phyloP scores from a whole-genome alignment of 2,329 filamentous ascomycete genomes.

The Periconia digitata region DNA sequence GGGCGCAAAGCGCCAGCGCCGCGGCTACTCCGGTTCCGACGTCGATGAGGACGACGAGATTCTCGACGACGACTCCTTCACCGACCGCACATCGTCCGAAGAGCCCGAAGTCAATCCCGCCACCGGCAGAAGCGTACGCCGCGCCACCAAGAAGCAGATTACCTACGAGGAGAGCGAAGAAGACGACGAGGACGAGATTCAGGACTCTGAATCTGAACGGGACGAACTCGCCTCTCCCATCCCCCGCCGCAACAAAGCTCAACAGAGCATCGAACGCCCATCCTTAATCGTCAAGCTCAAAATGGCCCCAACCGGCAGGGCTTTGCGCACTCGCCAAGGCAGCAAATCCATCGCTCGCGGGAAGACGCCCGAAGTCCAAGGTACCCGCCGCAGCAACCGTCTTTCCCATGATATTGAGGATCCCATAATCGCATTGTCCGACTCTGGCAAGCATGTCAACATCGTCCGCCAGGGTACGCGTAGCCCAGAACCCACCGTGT shows the following conservation, averaged over 20 bases:
- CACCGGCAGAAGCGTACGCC: conserved; percentile 58
- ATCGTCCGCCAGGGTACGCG: conserved; percentile 57
- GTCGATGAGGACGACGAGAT: conserved; percentile 52
- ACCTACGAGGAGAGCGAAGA: conserved; percentile 59
- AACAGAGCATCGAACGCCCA: conserved; percentile 33
- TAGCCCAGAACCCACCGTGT: conserved; percentile 51
- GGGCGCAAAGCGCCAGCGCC: conserved; percentile 36
- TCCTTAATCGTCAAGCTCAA: conserved; percentile 47
- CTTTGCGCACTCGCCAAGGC: conserved; percentile 43
- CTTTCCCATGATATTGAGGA: conserved; percentile 60
- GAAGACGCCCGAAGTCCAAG: conserved; percentile 39
- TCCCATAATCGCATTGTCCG: conserved; percentile 59
- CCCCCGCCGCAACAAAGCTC: conserved; percentile 17
- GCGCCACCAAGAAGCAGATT: conserved; percentile 56
- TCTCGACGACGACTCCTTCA: conserved; percentile 48
- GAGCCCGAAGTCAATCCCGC: conserved; percentile 57
- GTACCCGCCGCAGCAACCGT: conserved; percentile 59
- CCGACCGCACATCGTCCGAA: conserved; percentile 43
- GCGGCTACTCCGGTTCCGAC: conserved; percentile 37
- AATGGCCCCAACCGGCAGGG: conserved; percentile 32
- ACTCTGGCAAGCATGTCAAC: conserved; percentile 60
- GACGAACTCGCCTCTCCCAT: conserved; percentile 20
- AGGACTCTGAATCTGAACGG: conserved; percentile 41
- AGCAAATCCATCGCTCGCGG: conserved; percentile 41
- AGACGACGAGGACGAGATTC: conserved; percentile 47